phyloP scores from a whole-genome alignment of 1,284 basidiomycete species.

The Apiotrichum siamense region DNA sequence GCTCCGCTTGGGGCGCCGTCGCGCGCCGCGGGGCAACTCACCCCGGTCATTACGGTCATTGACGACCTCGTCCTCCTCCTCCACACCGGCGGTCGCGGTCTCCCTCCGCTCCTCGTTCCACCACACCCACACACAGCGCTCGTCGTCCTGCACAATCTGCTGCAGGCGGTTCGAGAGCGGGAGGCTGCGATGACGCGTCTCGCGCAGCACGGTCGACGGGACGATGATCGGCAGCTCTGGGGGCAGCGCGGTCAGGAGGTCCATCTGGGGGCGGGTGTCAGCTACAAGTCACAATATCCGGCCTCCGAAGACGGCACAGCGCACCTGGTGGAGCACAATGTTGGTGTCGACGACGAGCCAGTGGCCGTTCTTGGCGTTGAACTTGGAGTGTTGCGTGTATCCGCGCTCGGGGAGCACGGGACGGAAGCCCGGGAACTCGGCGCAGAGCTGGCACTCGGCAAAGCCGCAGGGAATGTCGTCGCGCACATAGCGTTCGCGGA shows the following conservation, averaged over 20 bases:
- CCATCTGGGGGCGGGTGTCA: slow-evolving; percentile 60
- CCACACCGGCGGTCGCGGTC: slow-evolving; percentile 34
- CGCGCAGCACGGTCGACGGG: slow-evolving; percentile 91
- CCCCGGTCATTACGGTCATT: slow-evolving; percentile 92
- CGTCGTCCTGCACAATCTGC: slow-evolving; percentile 70
- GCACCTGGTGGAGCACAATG: slow-evolving; percentile 81
- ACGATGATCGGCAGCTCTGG: slow-evolving; percentile 69
- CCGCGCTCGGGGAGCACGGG: slow-evolving; percentile 54
- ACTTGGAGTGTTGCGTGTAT: slow-evolving; percentile 51
- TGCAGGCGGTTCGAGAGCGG: slow-evolving; percentile 90
- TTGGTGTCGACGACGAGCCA: slow-evolving; percentile 94
- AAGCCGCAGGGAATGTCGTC: slow-evolving; percentile 92
- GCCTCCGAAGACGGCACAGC: too few relatives aligned
- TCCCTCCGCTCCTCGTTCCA: slow-evolving; percentile 82
- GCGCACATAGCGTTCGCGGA: slow-evolving; percentile 91
- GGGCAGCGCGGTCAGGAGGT: slow-evolving; percentile 77
- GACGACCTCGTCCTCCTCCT: slow-evolving; percentile 48
- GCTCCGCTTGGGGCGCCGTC: too few relatives aligned
- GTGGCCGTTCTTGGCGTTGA: slow-evolving; percentile 52
- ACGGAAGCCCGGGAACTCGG: slow-evolving; percentile 44
- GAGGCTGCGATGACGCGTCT: slow-evolving; percentile 89
- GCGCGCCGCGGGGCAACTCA: too few relatives aligned
- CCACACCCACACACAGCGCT: slow-evolving; percentile 71
- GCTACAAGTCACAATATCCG: too few relatives aligned
- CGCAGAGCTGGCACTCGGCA: slow-evolving; percentile 61